Base-by-base conservation (phyloP, 805 yeast species). In the Lipomyces orientalis region DNA sequence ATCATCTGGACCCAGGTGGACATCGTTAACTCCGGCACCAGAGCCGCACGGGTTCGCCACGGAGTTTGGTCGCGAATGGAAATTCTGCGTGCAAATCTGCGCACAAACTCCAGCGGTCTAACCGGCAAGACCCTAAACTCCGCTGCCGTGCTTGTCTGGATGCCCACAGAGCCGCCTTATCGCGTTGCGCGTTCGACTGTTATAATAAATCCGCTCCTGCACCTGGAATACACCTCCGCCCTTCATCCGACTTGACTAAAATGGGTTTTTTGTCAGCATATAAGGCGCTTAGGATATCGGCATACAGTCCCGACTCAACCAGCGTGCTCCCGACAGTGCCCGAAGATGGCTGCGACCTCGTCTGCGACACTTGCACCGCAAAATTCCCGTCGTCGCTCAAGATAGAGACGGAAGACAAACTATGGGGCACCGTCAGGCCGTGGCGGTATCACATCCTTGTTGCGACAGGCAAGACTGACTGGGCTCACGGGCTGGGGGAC, bases 391-490 rank as follows among this genome's bases (percentile, higher is more conserved):
- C 78, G 12, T 80, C 86, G 1, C 75, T 87, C 62, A 83, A 82
- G 59, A 74, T 88, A 25, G 83, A 82, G 4, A 78, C 60, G 64
- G 81, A 73, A 29, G 75, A 71, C 31, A 84, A 84, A 6, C 80
- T 93, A 35, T 92, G 90, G 86, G 88, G 89, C 66, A 83, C 93
- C 5, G 87, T 97, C 0, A 84, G 84, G 69, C 87, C 90, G 0
- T 87, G 87, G 56, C 88, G 87, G 2, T 75, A 89, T 31, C 98
- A 93, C 72, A 80, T 92, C 29, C 79, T 94, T 43, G 88, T 93
- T 0, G 90, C 97, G 1, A 93, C 98, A 0, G 96, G 95, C 10
- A 87, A 88, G 72, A 76, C 85, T 0, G 97, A 94, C 78, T 94
- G 99, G 99, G 81, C 79, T 16, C 94, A 86, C 69, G 90, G 90